Evolutionary conservation across 2,329 filamentous ascomycete species (phyloP), one percentile per base, ranked within the genome.

Genomic region (Drechslera avenae): DNA sequence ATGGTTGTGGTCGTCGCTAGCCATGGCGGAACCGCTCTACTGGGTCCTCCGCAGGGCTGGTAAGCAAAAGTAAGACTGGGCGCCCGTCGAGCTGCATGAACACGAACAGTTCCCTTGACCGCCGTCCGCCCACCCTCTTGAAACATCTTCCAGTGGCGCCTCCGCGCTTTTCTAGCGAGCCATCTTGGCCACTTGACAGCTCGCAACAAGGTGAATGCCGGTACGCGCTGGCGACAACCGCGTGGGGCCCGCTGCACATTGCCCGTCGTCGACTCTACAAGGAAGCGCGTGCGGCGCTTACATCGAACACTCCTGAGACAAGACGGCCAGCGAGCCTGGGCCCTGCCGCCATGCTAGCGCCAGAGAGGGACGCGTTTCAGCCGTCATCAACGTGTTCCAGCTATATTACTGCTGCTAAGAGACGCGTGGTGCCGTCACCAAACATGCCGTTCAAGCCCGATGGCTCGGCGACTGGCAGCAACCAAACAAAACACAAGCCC

Each of bases 1-100:
- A 64, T 50, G 54, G 51, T 56, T 23, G 42, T 36, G 46, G 39
- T 45, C 46, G 39, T 52, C 47, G 58, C 59, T 60, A 60, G 56
- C 37, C 34, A n/a, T 57, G 63, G 63, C 56, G 39, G 58, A 59
- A 62, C 66, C 66, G 54, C n/a, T 36, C 21, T 28, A 34, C 42
- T 51, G 66, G 54, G 47, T 51, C 35, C 48, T 56, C 63, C 59
- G 52, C 46, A 41, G 37, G 45, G 53, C 51, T 59, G 63, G 60
- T 54, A 53, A 46, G 34, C 32, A 26, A 43, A 50, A 41, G 39
- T 35, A 32, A 42, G 37, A 46, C 47, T 54, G 52, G 51, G 35
- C 16, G 42, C 23, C 36, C 35, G 35, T 39, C 35, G 57, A 54
- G 39, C 39, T 39, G 53, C 49, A 50, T 50, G 46, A 56, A 45